Percentiles rank a stretch among this genome's conserved stretches.
Evolutionary conservation across 2,329 filamentous ascomycete species (phyloP).

Genomic region (Cladosporium oxysporum): DNA sequence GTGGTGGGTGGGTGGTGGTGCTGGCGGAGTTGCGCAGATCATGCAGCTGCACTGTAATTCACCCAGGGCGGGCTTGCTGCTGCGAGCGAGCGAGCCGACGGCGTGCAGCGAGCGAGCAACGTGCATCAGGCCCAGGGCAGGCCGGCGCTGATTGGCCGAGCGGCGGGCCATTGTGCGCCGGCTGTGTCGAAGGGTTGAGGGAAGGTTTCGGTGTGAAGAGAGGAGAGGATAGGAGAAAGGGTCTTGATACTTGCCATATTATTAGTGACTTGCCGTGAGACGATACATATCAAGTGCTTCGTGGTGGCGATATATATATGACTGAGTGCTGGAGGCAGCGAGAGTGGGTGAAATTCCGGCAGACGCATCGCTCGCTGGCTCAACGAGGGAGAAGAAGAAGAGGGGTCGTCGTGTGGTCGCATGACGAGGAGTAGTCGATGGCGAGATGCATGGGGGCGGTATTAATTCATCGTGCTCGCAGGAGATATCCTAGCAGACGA

Average conservation of each 20-base stretch:
- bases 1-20: conserved; percentile 3
- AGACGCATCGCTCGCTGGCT: not conserved
- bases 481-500: not conserved
- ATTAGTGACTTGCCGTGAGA: not conserved
- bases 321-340: not conserved
- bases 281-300: not conserved
- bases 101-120: not conserved
- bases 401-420: not conserved
- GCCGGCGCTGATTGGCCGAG: conserved; percentile 1
- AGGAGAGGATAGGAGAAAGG: not conserved
- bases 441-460: not conserved
- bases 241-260: conserved; percentile 1
- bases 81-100: not conserved
- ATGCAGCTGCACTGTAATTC: conserved; percentile 5
- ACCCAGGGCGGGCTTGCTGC: conserved; percentile 4
- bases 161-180: conserved; percentile 1
- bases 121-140: not conserved
- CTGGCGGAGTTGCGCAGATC: conserved; percentile 1
- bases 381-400: not conserved
- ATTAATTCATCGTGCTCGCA: not conserved
- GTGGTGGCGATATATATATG: not conserved
- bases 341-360: conserved; percentile 8
- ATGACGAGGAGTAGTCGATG: not conserved
- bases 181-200: not conserved
- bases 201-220: not conserved